phyloP scores from a whole-genome alignment of 805 yeast genomes.

The Metschnikowia peoriensis region DNA sequence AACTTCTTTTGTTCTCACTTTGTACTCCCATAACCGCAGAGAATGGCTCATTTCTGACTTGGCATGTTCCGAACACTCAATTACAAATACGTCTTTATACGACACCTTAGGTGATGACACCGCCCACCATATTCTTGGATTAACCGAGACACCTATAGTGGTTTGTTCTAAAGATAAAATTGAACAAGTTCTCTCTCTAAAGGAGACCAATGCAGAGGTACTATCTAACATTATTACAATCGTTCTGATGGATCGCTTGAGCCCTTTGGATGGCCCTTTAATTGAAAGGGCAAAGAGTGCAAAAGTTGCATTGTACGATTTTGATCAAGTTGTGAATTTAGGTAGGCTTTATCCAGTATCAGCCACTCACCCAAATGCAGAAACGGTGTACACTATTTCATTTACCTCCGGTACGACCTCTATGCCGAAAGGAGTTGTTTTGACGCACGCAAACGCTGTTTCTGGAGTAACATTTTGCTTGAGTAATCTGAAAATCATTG shows the following conservation, averaged over 20 bases:
- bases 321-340: constrained; percentile 30
- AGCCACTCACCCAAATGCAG: constrained; percentile 30
- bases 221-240: constrained; percentile 48
- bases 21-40: constrained; percentile 33
- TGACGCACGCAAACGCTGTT: constrained; percentile 25
- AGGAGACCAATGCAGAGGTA: constrained; percentile 29
- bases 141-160: constrained; percentile 25
- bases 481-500: constrained; percentile 1
- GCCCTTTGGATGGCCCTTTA: constrained; percentile 12
- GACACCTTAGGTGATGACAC: constrained; percentile 40
- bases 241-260: constrained; percentile 49
- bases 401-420: constrained; percentile 64
- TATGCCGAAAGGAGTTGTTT: constrained; percentile 70
- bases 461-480: constrained; percentile 13
- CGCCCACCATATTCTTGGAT: constrained; percentile 31
- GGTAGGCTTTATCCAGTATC: constrained; percentile 38
- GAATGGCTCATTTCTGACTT: constrained; percentile 41
- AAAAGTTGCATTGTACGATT: constrained; percentile 24
- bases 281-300: constrained; percentile 14
- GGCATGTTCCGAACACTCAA: constrained; percentile 31
- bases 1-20: constrained; percentile 31
- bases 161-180: constrained; percentile 51
- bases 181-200: constrained; percentile 44
- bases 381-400: constrained; percentile 39
- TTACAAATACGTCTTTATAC: constrained; percentile 40